A percentile compares a stretch with the other conserved stretches of the same genome.
These are phyloP conservation scores for Solanum pimpinellifolium DNA, from an alignment of 257 asterid species.

Conservation along the genomic window DNA sequence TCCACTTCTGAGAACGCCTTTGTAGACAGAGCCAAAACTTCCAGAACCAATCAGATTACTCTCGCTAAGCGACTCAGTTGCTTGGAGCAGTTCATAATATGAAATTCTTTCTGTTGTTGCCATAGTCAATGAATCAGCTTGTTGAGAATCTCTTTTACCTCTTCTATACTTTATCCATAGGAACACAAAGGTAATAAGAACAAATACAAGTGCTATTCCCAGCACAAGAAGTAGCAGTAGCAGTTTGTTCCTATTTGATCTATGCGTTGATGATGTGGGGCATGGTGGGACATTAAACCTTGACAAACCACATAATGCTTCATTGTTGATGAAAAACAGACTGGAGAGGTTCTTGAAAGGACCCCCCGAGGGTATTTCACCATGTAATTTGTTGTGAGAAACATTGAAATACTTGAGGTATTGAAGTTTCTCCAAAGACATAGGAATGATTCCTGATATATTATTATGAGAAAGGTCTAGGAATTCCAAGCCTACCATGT, in stretches of 20 bases:
- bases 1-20: background rate
- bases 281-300: fast-evolving
- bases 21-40: background rate
- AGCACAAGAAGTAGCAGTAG: background rate
- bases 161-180: background rate
- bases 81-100: background rate
- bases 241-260: background rate
- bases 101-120: background rate
- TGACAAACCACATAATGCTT: background rate
- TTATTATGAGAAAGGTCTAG: background rate
- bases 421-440: background rate
- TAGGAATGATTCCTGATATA: background rate
- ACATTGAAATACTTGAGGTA: background rate
- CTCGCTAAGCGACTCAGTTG: background rate
- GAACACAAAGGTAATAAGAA: background rate
- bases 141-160: background rate
- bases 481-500: background rate
- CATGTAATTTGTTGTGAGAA: background rate
- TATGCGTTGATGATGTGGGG: background rate
- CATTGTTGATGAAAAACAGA: background rate
- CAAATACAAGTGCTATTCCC: background rate
- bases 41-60: background rate
- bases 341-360: background rate
- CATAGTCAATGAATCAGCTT: background rate
- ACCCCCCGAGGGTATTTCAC: background rate